phyloP scores from a whole-genome alignment of 2,329 filamentous ascomycete genomes.

The Colletotrichum karsti region DNA sequence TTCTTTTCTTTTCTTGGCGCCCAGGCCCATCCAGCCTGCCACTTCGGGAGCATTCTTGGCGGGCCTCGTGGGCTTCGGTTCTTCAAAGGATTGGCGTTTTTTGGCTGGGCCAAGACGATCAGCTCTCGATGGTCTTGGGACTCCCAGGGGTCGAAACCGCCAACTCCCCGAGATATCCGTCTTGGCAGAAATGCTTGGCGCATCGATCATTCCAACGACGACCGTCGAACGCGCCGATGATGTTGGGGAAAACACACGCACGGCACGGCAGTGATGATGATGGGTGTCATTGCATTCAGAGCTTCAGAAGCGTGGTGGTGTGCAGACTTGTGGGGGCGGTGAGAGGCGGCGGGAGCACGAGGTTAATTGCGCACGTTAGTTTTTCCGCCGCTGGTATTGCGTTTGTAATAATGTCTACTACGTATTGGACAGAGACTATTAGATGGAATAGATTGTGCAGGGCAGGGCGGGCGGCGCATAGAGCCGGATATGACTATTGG shows the following conservation, averaged over 20 bases:
- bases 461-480: conserved; percentile 3
- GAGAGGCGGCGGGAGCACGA: background rate
- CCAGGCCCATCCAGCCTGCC: background rate
- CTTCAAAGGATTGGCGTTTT: background rate
- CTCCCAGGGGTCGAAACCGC: background rate
- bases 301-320: no score
- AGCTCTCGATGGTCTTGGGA: conserved; percentile 5
- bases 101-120: conserved; percentile 4
- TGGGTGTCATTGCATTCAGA: background rate
- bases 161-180: conserved; percentile 19
- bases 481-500: conserved; percentile 6
- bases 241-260: background rate
- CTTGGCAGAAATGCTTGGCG: conserved; percentile 11
- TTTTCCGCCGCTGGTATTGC: background rate
- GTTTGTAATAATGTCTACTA: background rate
- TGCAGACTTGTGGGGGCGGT: background rate
- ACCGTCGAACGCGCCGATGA: background rate
- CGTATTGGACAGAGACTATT: background rate
- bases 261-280: background rate
- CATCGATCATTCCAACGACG: background rate
- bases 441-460: background rate
- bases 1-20: background rate
- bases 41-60: background rate
- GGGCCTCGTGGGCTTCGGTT: background rate
- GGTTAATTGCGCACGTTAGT: background rate